phyloP scores from a whole-genome alignment of 2,329 filamentous ascomycete genomes.

The Fusarium sterilihyphosum region DNA sequence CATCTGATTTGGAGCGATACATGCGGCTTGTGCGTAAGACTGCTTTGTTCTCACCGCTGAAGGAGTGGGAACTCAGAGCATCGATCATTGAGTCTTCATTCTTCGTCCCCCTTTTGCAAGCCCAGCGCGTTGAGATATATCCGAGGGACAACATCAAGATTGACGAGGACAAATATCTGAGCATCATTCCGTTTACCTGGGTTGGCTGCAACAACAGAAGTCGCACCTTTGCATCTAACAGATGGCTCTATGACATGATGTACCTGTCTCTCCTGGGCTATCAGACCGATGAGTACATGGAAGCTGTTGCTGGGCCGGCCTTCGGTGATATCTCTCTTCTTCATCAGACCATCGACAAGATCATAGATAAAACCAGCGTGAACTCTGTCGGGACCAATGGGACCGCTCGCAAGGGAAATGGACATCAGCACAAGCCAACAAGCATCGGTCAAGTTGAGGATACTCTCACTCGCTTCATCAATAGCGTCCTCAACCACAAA shows the following conservation, averaged over 20 bases:
- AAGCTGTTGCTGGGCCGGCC: not conserved
- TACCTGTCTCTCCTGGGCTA: not conserved
- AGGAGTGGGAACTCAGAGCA: not conserved
- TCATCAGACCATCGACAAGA: not conserved
- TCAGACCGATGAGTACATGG: not conserved
- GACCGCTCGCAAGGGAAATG: not conserved
- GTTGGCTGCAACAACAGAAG: not conserved
- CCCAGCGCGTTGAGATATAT: not conserved
- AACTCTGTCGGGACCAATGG: rapidly evolving
- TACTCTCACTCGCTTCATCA: not conserved
- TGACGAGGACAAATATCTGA: not conserved
- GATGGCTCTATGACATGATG: not conserved
- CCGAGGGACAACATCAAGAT: not conserved
- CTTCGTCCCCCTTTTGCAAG: not conserved
- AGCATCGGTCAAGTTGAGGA: not conserved
- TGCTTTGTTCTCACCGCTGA: not conserved
- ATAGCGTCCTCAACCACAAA: not conserved
- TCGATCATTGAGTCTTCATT: not conserved
- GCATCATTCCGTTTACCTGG: not conserved
- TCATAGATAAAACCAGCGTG: not conserved
- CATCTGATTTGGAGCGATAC: not conserved
- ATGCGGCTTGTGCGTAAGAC: not conserved
- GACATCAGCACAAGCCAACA: not conserved
- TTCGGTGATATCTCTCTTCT: not conserved
- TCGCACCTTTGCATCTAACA: not conserved